Base-by-base conservation (phyloP, 2,329 filamentous ascomycete species). In the Claviceps pazoutovae region DNA sequence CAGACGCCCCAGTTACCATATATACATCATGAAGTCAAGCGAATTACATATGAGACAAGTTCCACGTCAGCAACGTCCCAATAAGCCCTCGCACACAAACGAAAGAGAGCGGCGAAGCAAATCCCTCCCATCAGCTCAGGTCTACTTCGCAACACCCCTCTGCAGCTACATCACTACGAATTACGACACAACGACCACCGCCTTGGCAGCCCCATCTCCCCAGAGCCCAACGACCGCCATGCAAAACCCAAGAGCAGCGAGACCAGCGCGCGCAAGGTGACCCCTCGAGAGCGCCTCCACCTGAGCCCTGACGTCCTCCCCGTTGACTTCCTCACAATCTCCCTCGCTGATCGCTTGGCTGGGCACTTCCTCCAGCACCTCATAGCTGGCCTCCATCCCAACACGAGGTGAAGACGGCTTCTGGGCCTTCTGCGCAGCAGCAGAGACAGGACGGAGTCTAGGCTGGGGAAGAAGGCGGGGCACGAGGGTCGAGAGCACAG, bases 361-460 rank as follows among this genome's bases (percentile, higher is more conserved):
- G 56, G 70, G 68, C n/a, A 71, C 66, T 30, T 80, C 74, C 44
- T 76, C 73, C 23, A 85, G 70, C 9, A 85, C 78, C 67, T 88
- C 83, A 67, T 85, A 87, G 73, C 80, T 86, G 46, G 79, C 76
- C 65, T 88, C 84, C 72, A 86, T 78, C 55, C 73, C 73, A 54
- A 68, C 61, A 55, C 70, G 61, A 49, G 57, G 63, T 55, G n/a
- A 21, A 16, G 52, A 63, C 48, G 53, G 59, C 62, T 64, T 63
- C 55, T 51, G 60, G 54, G 50, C 60, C 56, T 45, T 48, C 60
- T 67, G 53, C 53, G 56, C 42, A 16, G 61, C 54, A 54, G 56
- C 37, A 14, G 61, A 54, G 9, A 61, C 55, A 46, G 61, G 61
- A 53, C 55, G 62, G 23, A 60, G 58, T 51, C 54, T 58, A 26